These are phyloP conservation scores for Pichia norvegensis DNA, from an alignment of 1,139 yeast species.

Conservation along the genomic window DNA sequence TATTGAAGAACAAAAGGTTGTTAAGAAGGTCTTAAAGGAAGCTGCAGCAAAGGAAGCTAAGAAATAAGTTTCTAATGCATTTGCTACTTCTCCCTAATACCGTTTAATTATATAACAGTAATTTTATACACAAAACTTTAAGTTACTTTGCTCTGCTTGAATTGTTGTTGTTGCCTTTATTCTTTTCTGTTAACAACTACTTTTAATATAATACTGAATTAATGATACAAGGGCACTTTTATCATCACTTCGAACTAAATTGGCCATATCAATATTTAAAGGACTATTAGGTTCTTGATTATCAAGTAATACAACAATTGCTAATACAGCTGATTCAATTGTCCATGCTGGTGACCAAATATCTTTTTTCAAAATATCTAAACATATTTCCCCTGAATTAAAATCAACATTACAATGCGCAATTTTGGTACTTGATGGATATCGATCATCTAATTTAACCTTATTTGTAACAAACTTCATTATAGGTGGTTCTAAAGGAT, in stretches of 20 bases:
- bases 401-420: conserved; percentile 73
- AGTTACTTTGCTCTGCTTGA: background rate
- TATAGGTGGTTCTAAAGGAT: conserved; percentile 67
- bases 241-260: conserved; percentile 55
- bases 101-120: conserved; percentile 2
- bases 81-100: background rate
- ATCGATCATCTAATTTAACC: background rate
- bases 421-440: conserved; percentile 33
- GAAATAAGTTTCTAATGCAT: conserved; percentile 32
- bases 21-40: conserved; percentile 97
- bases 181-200: too few relatives aligned
- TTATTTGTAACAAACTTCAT: conserved; percentile 36
- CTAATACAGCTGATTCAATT: conserved; percentile 58
- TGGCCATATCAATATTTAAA: conserved; percentile 79
- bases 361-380: conserved; percentile 57
- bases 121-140: background rate
- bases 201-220: conserved; percentile 44
- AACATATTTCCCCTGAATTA: conserved; percentile 69
- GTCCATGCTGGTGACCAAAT: conserved; percentile 93
- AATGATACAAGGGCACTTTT: conserved; percentile 49
- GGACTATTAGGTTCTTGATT: conserved; percentile 87
- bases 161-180: too few relatives aligned
- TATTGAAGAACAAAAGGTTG: conserved; percentile 99
- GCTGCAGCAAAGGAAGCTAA: conserved; percentile 74
- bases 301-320: conserved; percentile 59